Evolutionary conservation across 352 stramenopile species (phyloP).

Genomic region (Globisporangium alternatum): DNA sequence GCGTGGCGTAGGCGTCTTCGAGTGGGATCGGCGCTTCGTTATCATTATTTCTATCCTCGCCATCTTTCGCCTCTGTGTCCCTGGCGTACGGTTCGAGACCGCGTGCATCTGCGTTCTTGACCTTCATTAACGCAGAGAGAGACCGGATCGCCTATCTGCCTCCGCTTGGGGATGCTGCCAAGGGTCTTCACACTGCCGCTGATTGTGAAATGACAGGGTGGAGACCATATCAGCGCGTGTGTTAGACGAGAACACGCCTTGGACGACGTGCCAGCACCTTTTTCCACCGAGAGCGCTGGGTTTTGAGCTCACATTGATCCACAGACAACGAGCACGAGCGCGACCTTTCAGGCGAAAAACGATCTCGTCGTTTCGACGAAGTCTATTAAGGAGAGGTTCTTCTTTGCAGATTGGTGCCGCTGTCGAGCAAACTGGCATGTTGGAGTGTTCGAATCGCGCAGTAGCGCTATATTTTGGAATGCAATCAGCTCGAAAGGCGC

Average conservation of each 20-base stretch:
- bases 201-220: neutral
- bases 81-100: neutral
- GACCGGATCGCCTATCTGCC: too few species aligned
- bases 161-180: too few species aligned
- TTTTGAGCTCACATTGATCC: too few species aligned
- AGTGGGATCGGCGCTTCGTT: constrained; percentile 12
- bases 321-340: too few species aligned
- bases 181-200: neutral
- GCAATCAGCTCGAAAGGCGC: too few species aligned
- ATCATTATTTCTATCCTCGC: too few species aligned
- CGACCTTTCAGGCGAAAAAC: too few species aligned
- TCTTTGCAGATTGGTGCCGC: too few species aligned
- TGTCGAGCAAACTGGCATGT: neutral
- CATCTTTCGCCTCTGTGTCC: neutral
- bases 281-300: neutral
- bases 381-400: too few species aligned
- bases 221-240: neutral
- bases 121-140: constrained; percentile 4
- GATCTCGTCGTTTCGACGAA: too few species aligned
- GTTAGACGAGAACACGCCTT: neutral
- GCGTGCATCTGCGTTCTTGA: neutral
- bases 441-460: neutral
- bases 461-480: too few species aligned
- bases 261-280: too few species aligned
- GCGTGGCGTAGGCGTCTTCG: constrained; percentile 24